phyloP scores from a whole-genome alignment of 1,284 basidiomycete species.

The Laetiporus sulphureus region DNA sequence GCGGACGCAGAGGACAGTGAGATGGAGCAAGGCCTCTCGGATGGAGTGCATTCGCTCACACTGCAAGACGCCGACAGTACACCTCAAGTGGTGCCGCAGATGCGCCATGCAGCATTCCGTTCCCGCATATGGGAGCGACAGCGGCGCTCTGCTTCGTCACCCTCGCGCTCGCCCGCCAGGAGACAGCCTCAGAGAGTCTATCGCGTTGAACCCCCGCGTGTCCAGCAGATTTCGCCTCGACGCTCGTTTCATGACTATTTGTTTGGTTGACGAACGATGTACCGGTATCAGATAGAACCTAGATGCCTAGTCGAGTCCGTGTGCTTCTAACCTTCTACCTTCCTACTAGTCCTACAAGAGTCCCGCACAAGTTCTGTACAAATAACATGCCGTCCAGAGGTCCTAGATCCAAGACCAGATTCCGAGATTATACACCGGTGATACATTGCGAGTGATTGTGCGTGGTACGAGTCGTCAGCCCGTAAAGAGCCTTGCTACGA shows the following conservation, averaged over 20 bases:
- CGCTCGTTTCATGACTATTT: constrained; percentile 37
- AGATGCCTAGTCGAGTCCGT: not conserved
- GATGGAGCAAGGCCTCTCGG: constrained; percentile 10
- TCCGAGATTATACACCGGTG: not conserved
- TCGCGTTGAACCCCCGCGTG: constrained; percentile 11
- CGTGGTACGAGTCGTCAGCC: constrained; percentile 32
- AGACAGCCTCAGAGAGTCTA: constrained; percentile 19
- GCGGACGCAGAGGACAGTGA: constrained; percentile 23
- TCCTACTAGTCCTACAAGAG: no score
- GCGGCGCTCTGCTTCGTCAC: constrained; percentile 28
- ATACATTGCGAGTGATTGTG: not conserved
- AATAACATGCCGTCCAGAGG: no score
- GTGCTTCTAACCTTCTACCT: not conserved
- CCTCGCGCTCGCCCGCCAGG: constrained; percentile 36
- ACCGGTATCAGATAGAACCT: not conserved
- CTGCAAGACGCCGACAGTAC: constrained; percentile 14
- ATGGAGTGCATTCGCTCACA: constrained; percentile 14
- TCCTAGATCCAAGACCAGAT: constrained; percentile 1
- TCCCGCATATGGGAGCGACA: constrained; percentile 22
- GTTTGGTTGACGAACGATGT: constrained; percentile 24
- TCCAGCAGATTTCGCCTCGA: not conserved
- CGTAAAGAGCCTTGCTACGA: constrained; percentile 55
- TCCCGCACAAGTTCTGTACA: no score
- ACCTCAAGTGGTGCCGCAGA: constrained; percentile 22
- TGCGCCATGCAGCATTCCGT: constrained; percentile 20